Evolutionary conservation across 805 yeast species (phyloP).

Genomic region (Isabelozyma heimii): DNA sequence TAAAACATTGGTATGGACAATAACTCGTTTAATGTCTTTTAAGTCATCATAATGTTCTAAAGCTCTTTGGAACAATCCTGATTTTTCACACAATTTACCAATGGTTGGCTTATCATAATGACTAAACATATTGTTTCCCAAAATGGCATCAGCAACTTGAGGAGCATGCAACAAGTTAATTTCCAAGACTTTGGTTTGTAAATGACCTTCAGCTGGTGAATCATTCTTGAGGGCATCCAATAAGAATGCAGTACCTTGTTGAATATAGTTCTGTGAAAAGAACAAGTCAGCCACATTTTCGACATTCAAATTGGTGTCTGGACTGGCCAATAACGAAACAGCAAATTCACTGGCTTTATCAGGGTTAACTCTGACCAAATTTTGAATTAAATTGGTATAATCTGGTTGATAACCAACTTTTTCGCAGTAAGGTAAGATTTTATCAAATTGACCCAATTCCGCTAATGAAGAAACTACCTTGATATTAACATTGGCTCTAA

Average conservation of each 20-base stretch:
- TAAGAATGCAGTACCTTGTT: constrained; percentile 96
- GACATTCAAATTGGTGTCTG: constrained; percentile 63
- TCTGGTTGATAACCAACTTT: constrained; percentile 88
- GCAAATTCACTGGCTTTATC: constrained; percentile 98
- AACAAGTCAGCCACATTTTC: constrained; percentile 91
- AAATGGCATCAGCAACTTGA: constrained; percentile 98
- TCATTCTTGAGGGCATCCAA: constrained; percentile 94
- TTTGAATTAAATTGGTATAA: constrained; percentile 84
- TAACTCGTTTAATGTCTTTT: constrained; percentile 92
- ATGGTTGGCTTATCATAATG: constrained; percentile 93
- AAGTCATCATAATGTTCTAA: constrained; percentile 93
- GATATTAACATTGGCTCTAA: constrained; percentile 76
- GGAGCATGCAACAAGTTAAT: constrained; percentile 94
- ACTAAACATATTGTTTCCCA: constrained; percentile 92
- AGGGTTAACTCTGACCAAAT: constrained; percentile 89
- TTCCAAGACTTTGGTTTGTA: constrained; percentile 92
- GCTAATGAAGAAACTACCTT: constrained; percentile 92
- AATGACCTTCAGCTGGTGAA: constrained; percentile 89
- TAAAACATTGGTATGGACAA: constrained; percentile 79
- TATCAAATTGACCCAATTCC: constrained; percentile 94
- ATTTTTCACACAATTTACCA: constrained; percentile 90
- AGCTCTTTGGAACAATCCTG: constrained; percentile 95
- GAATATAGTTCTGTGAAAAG: constrained; percentile 89
- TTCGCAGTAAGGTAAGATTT: constrained; percentile 90
- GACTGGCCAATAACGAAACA: constrained; percentile 66